Evolutionary conservation across 805 yeast genomes (phyloP), one percentile per base, ranked within the genome.

Genomic region (Gaillardinia entomophila): DNA sequence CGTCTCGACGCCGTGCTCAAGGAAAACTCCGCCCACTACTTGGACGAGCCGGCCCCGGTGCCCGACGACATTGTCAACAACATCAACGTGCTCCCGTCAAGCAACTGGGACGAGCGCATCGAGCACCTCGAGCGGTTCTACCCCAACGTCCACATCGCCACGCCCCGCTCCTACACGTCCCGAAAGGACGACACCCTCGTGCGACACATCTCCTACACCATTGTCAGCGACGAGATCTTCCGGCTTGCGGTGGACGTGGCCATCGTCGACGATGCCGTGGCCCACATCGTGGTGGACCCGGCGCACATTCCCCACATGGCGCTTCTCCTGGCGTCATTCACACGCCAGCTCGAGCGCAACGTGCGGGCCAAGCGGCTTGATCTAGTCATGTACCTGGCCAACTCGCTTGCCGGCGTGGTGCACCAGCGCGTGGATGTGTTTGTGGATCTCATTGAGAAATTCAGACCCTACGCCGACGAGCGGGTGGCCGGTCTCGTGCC

Each of bases 81-180:
- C 15, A 38, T 63, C 31, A 47, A 57, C 30, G 68, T 63, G 4
- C 45, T 51, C 4, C 69, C 71, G 2, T 55, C 68, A 3, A 37
- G 40, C 6, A 53, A 62, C 30, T 60, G 67, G 63, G 17, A 31
- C 7, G 35, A 45, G 24, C 44, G 68, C 13, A 34, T 57, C 18
- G 28, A 40, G 6, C 38, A 48, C 27, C 41, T 59, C 12, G 49
- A 43, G 30, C 41, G 40, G 33, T 60, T 63, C 34, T 48, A 41
- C 31, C 57, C 60, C 1, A 32, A 40, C 30, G 27, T 62, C 23
- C 51, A 51, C 17, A 35, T 53, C 3, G 44, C 17, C 10, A 23
- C 24, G n/a, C 27, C 24, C 15, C 12, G 28, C 7, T 18, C 31
- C 3, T 11, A n/a, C 17, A 24, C 30, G 11, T n/a, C 11, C 6